phyloP scores from a whole-genome alignment of 768 basidiomycete species.

The Gautieria morchelliformis region DNA sequence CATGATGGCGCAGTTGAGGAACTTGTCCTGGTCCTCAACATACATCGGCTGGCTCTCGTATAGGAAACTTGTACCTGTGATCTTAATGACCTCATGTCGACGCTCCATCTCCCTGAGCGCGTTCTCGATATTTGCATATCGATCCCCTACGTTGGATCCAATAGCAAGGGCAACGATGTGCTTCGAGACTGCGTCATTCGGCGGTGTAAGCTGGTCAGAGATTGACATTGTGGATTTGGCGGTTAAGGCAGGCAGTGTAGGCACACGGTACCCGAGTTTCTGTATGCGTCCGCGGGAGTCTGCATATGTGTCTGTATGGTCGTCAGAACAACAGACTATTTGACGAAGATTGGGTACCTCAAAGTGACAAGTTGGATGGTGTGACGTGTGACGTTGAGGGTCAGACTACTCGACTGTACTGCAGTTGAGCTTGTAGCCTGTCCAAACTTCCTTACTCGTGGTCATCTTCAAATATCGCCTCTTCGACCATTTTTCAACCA shows the following conservation, averaged over 20 bases:
- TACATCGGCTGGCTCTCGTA: conserved; percentile 98
- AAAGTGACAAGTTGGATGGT: too few species aligned
- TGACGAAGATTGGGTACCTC: too few species aligned
- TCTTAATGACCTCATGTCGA: conserved; percentile 27
- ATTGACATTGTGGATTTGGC: neutral
- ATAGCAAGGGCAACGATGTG: conserved; percentile 61
- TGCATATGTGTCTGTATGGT: too few species aligned
- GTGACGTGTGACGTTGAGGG: too few species aligned
- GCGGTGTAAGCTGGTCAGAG: neutral
- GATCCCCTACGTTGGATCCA: conserved; percentile 87
- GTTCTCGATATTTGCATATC: conserved; percentile 69
- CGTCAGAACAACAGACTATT: too few species aligned
- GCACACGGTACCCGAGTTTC: neutral
- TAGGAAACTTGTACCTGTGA: conserved; percentile 78
- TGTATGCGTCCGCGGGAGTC: too few species aligned
- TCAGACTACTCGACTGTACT: too few species aligned
- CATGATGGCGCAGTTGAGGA: conserved; percentile 86
- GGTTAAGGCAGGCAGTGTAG: neutral
- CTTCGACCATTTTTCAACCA: too few species aligned
- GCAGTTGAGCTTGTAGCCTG: too few species aligned
- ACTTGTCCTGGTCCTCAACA: conserved; percentile 78
- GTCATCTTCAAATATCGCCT: too few species aligned
- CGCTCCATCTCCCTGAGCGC: conserved; percentile 66
- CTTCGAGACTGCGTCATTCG: neutral
- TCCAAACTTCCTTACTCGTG: too few species aligned